Conservation (phyloP, 2,329 filamentous ascomycete genomes). For the Fusarium sterilihyphosum region DNA sequence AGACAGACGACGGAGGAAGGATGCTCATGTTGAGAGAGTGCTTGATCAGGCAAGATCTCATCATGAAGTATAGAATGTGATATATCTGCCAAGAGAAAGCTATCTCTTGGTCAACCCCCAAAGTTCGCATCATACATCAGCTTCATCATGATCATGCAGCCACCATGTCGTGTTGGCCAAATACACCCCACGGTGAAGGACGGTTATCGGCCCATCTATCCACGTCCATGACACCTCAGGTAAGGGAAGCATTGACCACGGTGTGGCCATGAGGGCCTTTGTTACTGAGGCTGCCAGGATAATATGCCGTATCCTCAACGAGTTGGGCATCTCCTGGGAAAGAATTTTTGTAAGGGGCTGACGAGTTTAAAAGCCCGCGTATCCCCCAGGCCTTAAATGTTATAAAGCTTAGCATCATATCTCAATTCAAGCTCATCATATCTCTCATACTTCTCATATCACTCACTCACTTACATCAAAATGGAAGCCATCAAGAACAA, state of each 20-base stretch:
- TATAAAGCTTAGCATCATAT: constrained; percentile 3
- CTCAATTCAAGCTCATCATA: background rate
- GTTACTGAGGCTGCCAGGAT: constrained; percentile 39
- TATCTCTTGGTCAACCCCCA: constrained; percentile 5
- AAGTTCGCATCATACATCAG: constrained; percentile 1
- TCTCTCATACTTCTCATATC: background rate
- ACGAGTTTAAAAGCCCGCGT: constrained; percentile 23
- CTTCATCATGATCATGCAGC: constrained; percentile 32
- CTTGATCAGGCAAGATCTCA: background rate
- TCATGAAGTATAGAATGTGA: constrained; percentile 2
- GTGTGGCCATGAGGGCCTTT: constrained; percentile 40
- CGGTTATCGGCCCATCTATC: constrained; percentile 43
- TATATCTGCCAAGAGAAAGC: background rate
- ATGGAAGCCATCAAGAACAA: constrained; percentile 40
- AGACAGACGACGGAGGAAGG: background rate
- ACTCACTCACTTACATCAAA: constrained; percentile 11
- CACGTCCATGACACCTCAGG: constrained; percentile 39
- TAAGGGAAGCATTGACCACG: constrained; percentile 39
- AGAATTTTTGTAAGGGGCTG: constrained; percentile 4
- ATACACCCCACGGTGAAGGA: constrained; percentile 37
- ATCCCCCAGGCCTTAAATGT: background rate
- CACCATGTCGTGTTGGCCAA: constrained; percentile 39
- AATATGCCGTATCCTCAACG: constrained; percentile 8
- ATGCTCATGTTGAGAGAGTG: background rate
- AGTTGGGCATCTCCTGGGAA: constrained; percentile 32